Base-by-base conservation (phyloP, 2,329 filamentous ascomycete species). In the Diplodia sapinea region DNA sequence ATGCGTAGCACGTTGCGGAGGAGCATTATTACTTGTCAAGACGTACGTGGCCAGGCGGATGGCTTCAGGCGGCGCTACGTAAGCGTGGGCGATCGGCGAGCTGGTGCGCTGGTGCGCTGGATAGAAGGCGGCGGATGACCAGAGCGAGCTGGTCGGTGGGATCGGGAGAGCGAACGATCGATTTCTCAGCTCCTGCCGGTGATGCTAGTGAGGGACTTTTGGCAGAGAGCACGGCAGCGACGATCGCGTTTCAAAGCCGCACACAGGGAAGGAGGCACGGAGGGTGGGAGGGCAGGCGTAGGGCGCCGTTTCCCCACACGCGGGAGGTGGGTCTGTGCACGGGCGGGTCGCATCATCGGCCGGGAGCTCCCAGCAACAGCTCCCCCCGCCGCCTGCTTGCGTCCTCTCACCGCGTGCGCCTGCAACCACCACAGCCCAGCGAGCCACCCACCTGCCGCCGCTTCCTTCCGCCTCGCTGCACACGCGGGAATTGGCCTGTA, bases 221-320 rank as follows among this genome's bases (percentile, higher is more conserved):
- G 1, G 11, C 9, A 12, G 26, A 8, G 5, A 29, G 57, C 57
- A 62, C 57, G 29, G 57, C 57, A 62, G 57, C 57, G 57, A 23
- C 36, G 57, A 62, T 62, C 57, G 15, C 57, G 57, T 62, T 62
- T 62, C 57, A 63, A 17, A 26, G 23, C 13, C 12, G 36, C 33
- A 29, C 38, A 59, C 20, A 29, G 26, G 29, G 51, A 26, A 54
- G 51, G 29, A 33, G 33, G 33, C 33, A 36, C 33, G 11, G 33
- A 36, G 23, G 49, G n/a, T 29, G 20, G n/a, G 6, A 2, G 8
- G 6, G 8, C 3, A 20, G 29, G 51, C 29, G 23, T n/a, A 33
- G 15, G 29, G 51, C 51, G 55, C 56, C 33, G 40, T 26, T 63
- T 63, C 59, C 59, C 59, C 59, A 63, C 59, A 63, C 59, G 59